Conservation (phyloP, 169 alveolate genomes). For the Cryptosporidium andersoni region DNA sequence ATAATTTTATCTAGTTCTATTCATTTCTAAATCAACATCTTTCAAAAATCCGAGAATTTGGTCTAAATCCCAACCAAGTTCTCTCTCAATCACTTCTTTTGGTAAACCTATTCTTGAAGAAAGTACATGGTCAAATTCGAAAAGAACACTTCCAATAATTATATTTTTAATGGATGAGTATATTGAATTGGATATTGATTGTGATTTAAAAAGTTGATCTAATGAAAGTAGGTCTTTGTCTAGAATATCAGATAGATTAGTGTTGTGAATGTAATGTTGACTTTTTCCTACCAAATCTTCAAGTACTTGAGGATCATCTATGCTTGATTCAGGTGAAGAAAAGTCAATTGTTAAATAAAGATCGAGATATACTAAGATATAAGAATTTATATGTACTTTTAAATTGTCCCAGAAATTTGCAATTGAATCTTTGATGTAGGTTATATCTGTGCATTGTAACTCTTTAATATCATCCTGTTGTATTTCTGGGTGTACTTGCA, state of each 20-base stretch:
- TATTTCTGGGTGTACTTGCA: conserved; percentile 64
- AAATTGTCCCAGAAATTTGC: conserved; percentile 25
- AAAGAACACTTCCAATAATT: conserved; percentile 24
- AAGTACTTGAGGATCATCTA: too few relatives aligned
- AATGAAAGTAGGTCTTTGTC: too few relatives aligned
- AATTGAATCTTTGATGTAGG: conserved; percentile 34
- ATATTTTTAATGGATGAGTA: conserved; percentile 24
- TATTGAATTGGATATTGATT: conserved; percentile 21
- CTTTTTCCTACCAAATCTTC: not conserved
- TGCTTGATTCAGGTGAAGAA: conserved; percentile 2
- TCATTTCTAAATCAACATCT: not conserved
- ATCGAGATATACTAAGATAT: conserved; percentile 29
- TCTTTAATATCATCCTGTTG: conserved; percentile 34
- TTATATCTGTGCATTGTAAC: conserved; percentile 27
- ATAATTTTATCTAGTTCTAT: too few relatives aligned
- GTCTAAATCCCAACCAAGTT: conserved; percentile 35
- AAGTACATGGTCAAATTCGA: conserved; percentile 52
- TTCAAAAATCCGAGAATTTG: conserved; percentile 4
- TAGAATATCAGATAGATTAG: not conserved
- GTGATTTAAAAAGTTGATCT: too few relatives aligned
- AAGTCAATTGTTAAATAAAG: conserved; percentile 47
- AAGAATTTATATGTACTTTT: conserved; percentile 24
- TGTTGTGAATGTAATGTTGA: not conserved
- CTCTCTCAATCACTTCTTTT: conserved; percentile 27
- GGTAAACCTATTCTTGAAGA: conserved; percentile 22